Base-by-base conservation (phyloP, 371 early-diverging fungal genomes). In the Sporodiniella umbellata region DNA sequence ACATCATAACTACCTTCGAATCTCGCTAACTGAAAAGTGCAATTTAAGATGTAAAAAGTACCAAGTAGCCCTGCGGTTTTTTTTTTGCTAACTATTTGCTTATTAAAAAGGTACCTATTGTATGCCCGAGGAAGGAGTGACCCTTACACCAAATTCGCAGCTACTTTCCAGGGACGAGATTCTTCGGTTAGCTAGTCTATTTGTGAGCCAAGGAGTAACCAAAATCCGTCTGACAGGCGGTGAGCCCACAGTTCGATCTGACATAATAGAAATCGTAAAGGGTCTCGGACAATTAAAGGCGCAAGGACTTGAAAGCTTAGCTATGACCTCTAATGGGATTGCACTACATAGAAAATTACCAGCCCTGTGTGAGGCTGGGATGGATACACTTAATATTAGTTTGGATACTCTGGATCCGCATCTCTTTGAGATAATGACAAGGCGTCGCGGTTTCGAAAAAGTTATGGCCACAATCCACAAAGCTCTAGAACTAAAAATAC, bases 161-260 rank as follows among this genome's bases (percentile, higher is more conserved):
- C 68, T 96, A 21, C 63, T 96, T 49, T 83, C 84, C 6, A 84
- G 87, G 2, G 70, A 75, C 10, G 97, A 96, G 66, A 94, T 95
- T 19, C 58, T 92, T 21, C 72, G 78, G 2, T 56, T 96, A 0
- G 92, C 95, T 0, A 64, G 72, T 18, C 45, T 95, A 22, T 95
- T 96, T 75, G 95, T 96, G 4, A 45, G 58, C 4, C 85, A 90
- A 58, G 95, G 96, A 3, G 92, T 95, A 2, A 88, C 82, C 26
- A 96, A 96, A 69, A 95, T 96, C 53, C 81, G 96, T 28, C 65
- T 96, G 44, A 96, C 97, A 0, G 97, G 97, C 30, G 97, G 97
- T 6, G 97, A 96, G 53, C 97, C 97, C 0, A 94, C 96, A 0
- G 83, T 96, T n/a, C 79, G 97, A 44, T 86, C 87, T 52, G 97